phyloP scores from a whole-genome alignment of 371 early-diverging fungal species.

The Dichotomocladium elegans region DNA sequence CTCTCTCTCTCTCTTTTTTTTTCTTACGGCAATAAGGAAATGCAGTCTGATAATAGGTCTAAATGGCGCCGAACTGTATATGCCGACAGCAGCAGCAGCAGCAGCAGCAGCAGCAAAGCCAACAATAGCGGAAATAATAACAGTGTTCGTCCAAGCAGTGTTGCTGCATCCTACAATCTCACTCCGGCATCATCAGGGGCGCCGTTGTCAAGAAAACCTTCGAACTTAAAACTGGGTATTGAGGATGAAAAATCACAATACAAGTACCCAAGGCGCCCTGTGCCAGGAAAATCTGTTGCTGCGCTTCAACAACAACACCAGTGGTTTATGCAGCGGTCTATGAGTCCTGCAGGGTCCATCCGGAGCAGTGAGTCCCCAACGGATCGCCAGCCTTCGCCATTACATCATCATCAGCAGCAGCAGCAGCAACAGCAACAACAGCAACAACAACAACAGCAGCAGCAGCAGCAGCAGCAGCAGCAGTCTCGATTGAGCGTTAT shows the following conservation, averaged over 20 bases:
- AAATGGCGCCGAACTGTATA: neutral
- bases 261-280: slow-evolving; percentile 13
- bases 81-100: neutral
- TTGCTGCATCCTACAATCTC: slow-evolving; percentile 8
- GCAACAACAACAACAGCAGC: neutral
- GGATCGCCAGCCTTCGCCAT: neutral
- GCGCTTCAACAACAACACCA: slow-evolving; percentile 38
- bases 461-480: no score
- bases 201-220: neutral
- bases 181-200: neutral
- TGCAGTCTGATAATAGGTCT: neutral
- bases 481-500: no score
- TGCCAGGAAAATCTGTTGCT: slow-evolving; percentile 34
- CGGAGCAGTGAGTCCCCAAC: slow-evolving; percentile 9
- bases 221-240: neutral
- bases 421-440: neutral
- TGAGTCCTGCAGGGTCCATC: slow-evolving; percentile 6
- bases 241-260: neutral
- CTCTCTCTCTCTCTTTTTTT: neutral
- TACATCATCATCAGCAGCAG: neutral
- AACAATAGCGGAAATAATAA: no score
- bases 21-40: neutral
- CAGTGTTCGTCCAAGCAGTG: slow-evolving; percentile 11
- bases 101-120: neutral
- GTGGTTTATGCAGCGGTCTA: slow-evolving; percentile 25